Evolutionary conservation across 305 asterid species (phyloP).

Genomic region (Solanum hybrid): DNA sequence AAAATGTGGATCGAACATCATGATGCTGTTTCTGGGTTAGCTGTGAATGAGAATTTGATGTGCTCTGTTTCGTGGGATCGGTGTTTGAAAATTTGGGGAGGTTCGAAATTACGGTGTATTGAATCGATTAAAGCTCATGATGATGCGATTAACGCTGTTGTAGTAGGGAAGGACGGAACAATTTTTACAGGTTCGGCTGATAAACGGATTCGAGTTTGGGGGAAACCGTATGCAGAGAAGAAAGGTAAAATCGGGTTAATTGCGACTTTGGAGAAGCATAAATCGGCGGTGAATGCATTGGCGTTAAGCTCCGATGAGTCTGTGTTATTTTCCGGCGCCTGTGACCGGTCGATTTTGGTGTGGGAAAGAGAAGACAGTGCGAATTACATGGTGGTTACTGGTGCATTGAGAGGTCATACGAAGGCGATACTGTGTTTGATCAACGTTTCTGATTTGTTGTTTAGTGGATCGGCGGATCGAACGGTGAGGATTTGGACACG

Average conservation of each 20-base stretch:
- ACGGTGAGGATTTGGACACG: conserved; percentile 78
- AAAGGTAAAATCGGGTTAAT: conserved; percentile 13
- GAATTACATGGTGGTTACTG: conserved; percentile 56
- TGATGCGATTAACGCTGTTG: conserved; percentile 75
- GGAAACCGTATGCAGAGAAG: conserved; percentile 19
- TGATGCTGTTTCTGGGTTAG: conserved; percentile 62
- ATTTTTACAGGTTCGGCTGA: conserved; percentile 83
- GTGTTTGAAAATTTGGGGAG: conserved; percentile 52
- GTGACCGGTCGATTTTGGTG: conserved; percentile 76
- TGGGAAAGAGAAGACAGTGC: conserved; percentile 87
- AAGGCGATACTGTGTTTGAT: conserved; percentile 58
- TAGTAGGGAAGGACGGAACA: conserved; percentile 27
- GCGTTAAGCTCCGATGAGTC: conserved; percentile 49
- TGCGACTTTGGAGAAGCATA: conserved; percentile 66
- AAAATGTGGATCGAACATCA: conserved; percentile 66
- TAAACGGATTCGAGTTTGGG: conserved; percentile 55
- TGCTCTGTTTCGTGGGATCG: conserved; percentile 70
- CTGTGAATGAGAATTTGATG: conserved; percentile 11
- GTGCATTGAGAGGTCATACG: conserved; percentile 69
- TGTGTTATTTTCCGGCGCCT: conserved; percentile 65
- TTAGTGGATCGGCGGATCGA: conserved; percentile 80
- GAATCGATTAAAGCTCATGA: conserved; percentile 59
- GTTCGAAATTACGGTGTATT: conserved; percentile 24
- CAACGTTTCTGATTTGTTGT: conserved; percentile 38
- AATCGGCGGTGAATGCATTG: conserved; percentile 69